These are phyloP conservation scores for Rhizoclosmatium sp. DNA, from an alignment of 192 early-diverging fungal species.

Conservation along the genomic window DNA sequence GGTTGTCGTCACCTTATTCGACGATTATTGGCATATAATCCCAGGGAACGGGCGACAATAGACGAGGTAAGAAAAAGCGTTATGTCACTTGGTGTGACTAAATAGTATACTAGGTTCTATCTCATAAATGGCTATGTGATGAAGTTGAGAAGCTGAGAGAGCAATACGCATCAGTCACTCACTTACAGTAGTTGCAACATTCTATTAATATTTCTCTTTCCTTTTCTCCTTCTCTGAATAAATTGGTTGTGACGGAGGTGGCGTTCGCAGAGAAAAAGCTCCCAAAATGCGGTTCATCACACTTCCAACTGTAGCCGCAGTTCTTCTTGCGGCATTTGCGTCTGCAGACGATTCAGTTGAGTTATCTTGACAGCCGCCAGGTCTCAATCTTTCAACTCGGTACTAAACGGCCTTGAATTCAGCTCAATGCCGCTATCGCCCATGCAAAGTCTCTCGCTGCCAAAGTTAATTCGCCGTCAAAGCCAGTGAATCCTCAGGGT, in stretches of 20 bases:
- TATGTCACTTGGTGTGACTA: background rate
- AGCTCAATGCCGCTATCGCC: background rate
- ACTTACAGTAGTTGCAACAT: background rate
- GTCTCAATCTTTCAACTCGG: too few relatives aligned
- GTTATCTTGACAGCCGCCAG: too few relatives aligned
- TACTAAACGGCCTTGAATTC: too few relatives aligned
- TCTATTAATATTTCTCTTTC: background rate
- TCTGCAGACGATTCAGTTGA: too few relatives aligned
- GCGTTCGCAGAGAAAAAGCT: background rate
- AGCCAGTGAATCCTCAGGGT: conserved; percentile 15
- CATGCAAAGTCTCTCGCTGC: background rate
- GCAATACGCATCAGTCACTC: background rate
- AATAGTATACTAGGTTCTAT: background rate
- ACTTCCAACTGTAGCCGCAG: background rate
- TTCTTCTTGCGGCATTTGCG: too few relatives aligned
- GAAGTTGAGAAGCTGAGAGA: conserved; percentile 1
- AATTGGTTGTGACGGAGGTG: background rate
- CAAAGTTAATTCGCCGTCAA: background rate
- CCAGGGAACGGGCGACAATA: background rate
- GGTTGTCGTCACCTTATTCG: conserved; percentile 8
- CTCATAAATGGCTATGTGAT: conserved; percentile 11
- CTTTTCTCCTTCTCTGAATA: background rate
- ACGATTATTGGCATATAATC: background rate
- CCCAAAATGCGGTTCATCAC: background rate
- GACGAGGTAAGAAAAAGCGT: background rate